Evolutionary conservation across 2,329 filamentous ascomycete species (phyloP).

Genomic region (Diplodia mutila): DNA sequence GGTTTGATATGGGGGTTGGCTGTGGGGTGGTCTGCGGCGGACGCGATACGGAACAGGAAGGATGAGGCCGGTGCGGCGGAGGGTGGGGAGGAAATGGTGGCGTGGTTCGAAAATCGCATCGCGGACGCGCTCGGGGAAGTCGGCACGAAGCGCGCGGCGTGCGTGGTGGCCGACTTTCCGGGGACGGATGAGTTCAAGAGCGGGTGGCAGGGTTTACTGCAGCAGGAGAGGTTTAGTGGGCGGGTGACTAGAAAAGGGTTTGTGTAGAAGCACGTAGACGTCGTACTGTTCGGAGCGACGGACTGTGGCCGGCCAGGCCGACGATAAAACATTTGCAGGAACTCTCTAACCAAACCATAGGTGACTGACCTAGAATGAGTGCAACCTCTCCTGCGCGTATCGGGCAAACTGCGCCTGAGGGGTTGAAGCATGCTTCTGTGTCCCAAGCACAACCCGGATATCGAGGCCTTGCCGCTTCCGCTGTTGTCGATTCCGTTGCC

Average conservation of each 20-base stretch:
- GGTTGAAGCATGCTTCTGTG: not conserved
- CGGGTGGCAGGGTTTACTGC: not conserved
- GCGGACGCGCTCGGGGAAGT: not conserved
- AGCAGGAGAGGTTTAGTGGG: not conserved
- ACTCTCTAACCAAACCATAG: too few relatives aligned
- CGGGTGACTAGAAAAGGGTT: too few relatives aligned
- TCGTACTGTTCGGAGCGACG: too few relatives aligned
- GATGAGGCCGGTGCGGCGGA: too few relatives aligned
- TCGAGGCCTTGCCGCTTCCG: not conserved
- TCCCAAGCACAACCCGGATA: not conserved
- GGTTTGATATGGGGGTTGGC: not conserved
- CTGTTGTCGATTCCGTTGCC: not conserved
- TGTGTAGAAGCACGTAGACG: too few relatives aligned
- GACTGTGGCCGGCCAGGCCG: too few relatives aligned
- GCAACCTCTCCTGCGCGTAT: constrained; percentile 2
- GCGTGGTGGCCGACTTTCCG: not conserved
- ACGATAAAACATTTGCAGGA: too few relatives aligned
- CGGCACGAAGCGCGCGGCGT: not conserved
- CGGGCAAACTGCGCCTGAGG: not conserved
- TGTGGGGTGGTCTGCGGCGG: not conserved
- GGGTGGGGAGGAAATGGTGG: not conserved
- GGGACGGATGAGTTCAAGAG: not conserved
- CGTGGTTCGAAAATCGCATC: not conserved
- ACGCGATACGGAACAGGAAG: not conserved
- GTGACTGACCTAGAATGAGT: too few relatives aligned